Evolutionary conservation across 1,284 basidiomycete species (phyloP).

Genomic region (Stereum hirsutum): DNA sequence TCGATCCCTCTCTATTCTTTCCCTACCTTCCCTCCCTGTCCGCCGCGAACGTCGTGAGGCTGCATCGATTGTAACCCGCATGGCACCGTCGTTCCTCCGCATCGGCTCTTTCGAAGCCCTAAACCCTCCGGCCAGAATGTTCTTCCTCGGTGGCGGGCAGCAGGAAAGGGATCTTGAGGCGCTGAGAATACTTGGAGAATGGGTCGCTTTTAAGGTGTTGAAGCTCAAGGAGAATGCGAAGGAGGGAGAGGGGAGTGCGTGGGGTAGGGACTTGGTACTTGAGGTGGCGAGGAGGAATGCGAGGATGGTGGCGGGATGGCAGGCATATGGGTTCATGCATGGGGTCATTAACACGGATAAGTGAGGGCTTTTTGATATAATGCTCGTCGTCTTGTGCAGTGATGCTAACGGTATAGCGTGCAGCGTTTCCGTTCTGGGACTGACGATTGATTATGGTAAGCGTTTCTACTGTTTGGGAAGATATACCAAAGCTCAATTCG

Average conservation of each 20-base stretch:
- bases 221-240: slow-evolving; percentile 23
- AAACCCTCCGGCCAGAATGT: slow-evolving; percentile 60
- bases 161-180: slow-evolving; percentile 71
- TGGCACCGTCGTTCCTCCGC: slow-evolving; percentile 87
- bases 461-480: no score
- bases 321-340: slow-evolving; percentile 89
- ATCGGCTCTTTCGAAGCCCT: slow-evolving; percentile 90
- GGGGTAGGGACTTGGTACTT: slow-evolving; percentile 64
- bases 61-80: slow-evolving; percentile 75
- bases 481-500: no score
- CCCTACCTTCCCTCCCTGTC: slow-evolving; percentile 71
- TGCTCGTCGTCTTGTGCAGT: background rate
- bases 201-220: slow-evolving; percentile 55
- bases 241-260: slow-evolving; percentile 37
- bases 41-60: slow-evolving; percentile 73
- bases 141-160: slow-evolving; percentile 67
- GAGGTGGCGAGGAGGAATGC: slow-evolving; percentile 82
- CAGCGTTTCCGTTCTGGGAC: slow-evolving; percentile 78
- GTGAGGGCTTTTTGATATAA: slow-evolving; percentile 28
- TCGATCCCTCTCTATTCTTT: slow-evolving; percentile 76
- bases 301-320: slow-evolving; percentile 89
- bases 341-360: slow-evolving; percentile 98
- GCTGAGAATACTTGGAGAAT: slow-evolving; percentile 65
- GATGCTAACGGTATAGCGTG: slow-evolving; percentile 10
- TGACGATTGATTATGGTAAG: slow-evolving; percentile 88